Evolutionary conservation across 176 grass and related monocot species (phyloP), one percentile per base, ranked within the genome.

Genomic region (Oryza nivara): DNA sequence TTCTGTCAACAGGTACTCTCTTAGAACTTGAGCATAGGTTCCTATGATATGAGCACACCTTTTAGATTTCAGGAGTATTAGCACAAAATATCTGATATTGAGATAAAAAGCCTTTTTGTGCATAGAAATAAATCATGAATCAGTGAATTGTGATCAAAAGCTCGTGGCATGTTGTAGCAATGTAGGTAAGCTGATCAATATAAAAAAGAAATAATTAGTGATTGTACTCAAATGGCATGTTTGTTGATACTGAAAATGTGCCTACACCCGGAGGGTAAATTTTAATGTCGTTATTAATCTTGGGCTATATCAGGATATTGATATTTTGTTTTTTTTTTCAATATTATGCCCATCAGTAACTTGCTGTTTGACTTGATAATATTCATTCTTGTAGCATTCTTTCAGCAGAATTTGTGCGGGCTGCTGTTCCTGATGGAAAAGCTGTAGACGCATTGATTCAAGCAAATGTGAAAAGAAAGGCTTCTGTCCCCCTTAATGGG

Each of bases 381-480:
- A 89, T 95, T 92, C 78, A 90, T 95, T 85, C 54, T 94, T 99
- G 96, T 92, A 99, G 96, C 93, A 99, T 99, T 96, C 96, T 99
- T 85, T 93, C 93, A 94, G 96, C 93, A 92, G 96, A 99, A 84
- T 99, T 99, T 92, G 83, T 99, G 73, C 91, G 87, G 22, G 92
- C 92, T 78, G 93, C 96, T 82, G 86, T 99, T 88, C 93, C 89
- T 84, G 93, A 99, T 91, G 86, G 81, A 73, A 96, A 91, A 89
- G 68, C 79, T 85, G 72, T 96, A 67, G 91, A 96, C 76, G 87
- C 90, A 38, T 88, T 94, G 84, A 88, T 96, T 85, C 87, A 89
- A 84, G 89, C 88, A 79, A 93, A 86, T 69, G 79, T 89, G 30
- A 94, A 92, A 88, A 92, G 80, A 60, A 99, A 89, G 56, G 67